A percentile compares a stretch with the other conserved stretches of the same genome.
Evolutionary conservation across 1,284 basidiomycete species (phyloP).

Genomic region (Pseudozyma sp.): DNA sequence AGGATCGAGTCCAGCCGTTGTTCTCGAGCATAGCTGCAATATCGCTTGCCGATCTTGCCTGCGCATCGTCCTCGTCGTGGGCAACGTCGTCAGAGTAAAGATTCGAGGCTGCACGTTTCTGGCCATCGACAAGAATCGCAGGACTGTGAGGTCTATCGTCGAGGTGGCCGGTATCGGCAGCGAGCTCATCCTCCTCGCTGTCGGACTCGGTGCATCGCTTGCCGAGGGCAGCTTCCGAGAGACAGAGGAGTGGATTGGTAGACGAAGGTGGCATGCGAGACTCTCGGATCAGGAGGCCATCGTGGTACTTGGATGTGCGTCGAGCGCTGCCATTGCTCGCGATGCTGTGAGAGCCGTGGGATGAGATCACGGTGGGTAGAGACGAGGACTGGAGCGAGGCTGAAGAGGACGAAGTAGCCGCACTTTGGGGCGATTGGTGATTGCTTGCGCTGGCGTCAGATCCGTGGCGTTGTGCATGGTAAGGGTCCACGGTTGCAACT

Average conservation of each 20-base stretch:
- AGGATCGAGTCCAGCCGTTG: conserved; percentile 40
- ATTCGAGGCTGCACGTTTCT: conserved; percentile 27
- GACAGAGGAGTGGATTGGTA: conserved; percentile 48
- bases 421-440: conserved; percentile 38
- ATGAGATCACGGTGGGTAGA: conserved; percentile 21
- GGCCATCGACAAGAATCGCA: conserved; percentile 3
- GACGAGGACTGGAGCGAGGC: conserved; percentile 29
- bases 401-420: conserved; percentile 22
- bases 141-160: conserved; percentile 19
- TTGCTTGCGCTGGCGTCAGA: conserved; percentile 41
- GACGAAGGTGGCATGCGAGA: conserved; percentile 47
- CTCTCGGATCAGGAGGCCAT: conserved; percentile 48
- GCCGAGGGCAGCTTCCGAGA: conserved; percentile 48
- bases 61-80: conserved; percentile 38
- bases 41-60: conserved; percentile 32
- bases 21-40: conserved; percentile 39
- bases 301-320: conserved; percentile 49
- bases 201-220: conserved; percentile 48
- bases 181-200: conserved; percentile 43
- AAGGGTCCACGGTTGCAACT: conserved; percentile 1
- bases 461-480: conserved; percentile 22
- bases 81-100: conserved; percentile 7
- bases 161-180: conserved; percentile 7
- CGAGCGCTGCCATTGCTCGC: conserved; percentile 29
- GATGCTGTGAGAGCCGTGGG: conserved; percentile 14